A percentile compares a stretch with the other conserved stretches of the same genome.
These are phyloP conservation scores for Closterium sp. DNA, from an alignment of 139 green algal genomes.

Conservation along the genomic window DNA sequence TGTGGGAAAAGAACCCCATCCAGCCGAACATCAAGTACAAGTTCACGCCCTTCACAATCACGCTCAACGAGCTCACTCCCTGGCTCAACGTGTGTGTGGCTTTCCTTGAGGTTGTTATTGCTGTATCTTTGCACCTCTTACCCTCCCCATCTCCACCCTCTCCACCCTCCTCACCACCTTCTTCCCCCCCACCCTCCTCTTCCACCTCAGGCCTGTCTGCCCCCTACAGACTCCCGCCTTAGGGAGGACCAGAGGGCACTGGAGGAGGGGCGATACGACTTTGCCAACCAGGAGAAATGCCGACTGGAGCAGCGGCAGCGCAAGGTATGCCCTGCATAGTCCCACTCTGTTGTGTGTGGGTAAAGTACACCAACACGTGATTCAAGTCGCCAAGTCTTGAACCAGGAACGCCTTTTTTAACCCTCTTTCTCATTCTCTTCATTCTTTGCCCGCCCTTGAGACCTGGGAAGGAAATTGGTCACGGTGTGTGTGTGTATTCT, in stretches of 20 bases:
- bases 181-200: neutral
- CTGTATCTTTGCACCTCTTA: neutral
- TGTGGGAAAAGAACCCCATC: too few relatives aligned
- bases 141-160: neutral
- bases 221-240: conserved; percentile 54
- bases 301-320: conserved; percentile 55
- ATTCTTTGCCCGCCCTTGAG: too few relatives aligned
- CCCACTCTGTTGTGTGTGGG: neutral
- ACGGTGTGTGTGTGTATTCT: too few relatives aligned
- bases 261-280: conserved; percentile 52
- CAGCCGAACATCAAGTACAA: too few relatives aligned
- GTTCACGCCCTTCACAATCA: conserved; percentile 72
- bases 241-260: conserved; percentile 52
- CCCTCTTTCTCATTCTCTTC: too few relatives aligned
- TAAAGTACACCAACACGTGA: neutral
- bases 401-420: too few relatives aligned
- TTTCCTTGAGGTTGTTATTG: too few relatives aligned
- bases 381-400: too few relatives aligned
- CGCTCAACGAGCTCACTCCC: conserved; percentile 80
- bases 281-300: conserved; percentile 55
- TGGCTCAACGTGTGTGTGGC: conserved; percentile 48
- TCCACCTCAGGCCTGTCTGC: conserved; percentile 28
- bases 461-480: too few relatives aligned
- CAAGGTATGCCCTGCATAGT: neutral
- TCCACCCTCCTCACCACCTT: neutral